phyloP scores from a whole-genome alignment of 1,284 basidiomycete species.

The Kwoniella shivajii region DNA sequence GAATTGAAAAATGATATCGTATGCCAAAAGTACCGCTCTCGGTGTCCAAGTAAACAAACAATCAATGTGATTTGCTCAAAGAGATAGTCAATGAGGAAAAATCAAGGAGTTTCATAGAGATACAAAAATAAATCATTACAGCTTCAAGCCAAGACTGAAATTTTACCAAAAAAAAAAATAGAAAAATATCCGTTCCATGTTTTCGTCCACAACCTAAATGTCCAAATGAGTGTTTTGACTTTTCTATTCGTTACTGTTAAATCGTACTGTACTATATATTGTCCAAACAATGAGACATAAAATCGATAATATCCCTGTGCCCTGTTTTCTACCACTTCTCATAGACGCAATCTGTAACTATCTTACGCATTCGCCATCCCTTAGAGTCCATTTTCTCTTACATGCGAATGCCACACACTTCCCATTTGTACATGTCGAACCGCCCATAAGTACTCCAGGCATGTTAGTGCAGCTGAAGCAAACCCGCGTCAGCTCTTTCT shows the following conservation, averaged over 20 bases:
- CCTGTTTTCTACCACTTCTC: no score
- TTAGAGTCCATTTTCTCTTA: constrained; percentile 16
- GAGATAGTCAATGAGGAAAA: no score
- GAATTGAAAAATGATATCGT: no score
- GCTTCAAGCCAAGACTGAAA: not conserved
- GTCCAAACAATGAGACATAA: no score
- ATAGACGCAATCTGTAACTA: not conserved
- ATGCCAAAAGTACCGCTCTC: no score
- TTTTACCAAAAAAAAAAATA: not conserved
- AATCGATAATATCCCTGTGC: no score
- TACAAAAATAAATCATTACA: not conserved
- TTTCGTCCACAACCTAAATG: not conserved
- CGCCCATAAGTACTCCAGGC: constrained; percentile 13
- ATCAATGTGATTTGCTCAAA: no score
- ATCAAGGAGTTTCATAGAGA: no score
- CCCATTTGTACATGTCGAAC: constrained; percentile 13
- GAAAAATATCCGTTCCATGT: not conserved
- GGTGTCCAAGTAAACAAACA: no score
- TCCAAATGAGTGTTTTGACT: not conserved
- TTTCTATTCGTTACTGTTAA: not conserved
- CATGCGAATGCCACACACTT: constrained; percentile 14
- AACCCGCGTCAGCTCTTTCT: constrained; percentile 3
- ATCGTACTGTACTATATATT: no score
- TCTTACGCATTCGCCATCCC: constrained; percentile 10
- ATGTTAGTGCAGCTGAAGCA: constrained; percentile 10